phyloP scores from a whole-genome alignment of 441 rosid genomes.

The Gossypium gossypioides region DNA sequence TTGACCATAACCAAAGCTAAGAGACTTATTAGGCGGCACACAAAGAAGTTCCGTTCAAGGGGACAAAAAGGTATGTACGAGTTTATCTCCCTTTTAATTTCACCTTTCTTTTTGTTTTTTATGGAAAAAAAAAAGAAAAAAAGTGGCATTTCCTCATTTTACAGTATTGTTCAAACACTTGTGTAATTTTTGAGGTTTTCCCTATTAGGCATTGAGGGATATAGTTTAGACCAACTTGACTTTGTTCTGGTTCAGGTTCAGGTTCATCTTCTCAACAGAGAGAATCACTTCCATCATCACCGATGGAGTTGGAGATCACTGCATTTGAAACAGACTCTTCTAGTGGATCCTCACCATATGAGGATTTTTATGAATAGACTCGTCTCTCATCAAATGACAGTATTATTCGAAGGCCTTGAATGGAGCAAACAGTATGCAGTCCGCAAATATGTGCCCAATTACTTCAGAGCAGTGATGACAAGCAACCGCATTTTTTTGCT shows the following conservation, averaged over 20 bases:
- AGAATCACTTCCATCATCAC: conserved; percentile 72
- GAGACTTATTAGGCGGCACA: conserved; percentile 79
- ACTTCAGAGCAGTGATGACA: not conserved
- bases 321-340: conserved; percentile 69
- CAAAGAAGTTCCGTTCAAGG: conserved; percentile 73
- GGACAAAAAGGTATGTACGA: conserved; percentile 61
- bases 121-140: not conserved
- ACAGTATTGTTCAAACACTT: not conserved
- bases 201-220: not conserved
- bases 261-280: conserved; percentile 70
- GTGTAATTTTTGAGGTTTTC: not conserved
- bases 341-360: conserved; percentile 71
- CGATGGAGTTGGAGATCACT: conserved; percentile 64
- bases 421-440: not conserved
- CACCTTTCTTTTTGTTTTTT: not conserved
- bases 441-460: not conserved
- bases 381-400: not conserved
- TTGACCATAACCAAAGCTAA: conserved; percentile 86
- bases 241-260: conserved; percentile 46
- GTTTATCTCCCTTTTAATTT: conserved; percentile 2
- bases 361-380: conserved; percentile 58
- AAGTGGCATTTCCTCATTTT: not conserved
- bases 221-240: conserved; percentile 5
- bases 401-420: conserved; percentile 1
- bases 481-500: not conserved